These are phyloP conservation scores for Nidularia pulvinata DNA, from an alignment of 768 basidiomycete genomes.

Conservation along the genomic window DNA sequence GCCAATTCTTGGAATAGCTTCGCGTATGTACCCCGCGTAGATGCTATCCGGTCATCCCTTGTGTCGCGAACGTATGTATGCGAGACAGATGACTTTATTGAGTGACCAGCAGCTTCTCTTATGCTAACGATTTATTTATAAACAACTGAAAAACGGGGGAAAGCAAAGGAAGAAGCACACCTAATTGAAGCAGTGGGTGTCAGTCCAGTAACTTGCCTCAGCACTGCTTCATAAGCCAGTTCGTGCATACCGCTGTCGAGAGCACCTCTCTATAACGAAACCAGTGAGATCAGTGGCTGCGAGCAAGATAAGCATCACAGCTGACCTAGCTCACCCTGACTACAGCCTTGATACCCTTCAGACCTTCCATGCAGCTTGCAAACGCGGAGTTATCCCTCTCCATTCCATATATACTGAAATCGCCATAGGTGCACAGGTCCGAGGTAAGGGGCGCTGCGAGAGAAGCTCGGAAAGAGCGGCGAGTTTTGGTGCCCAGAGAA, in stretches of 20 bases:
- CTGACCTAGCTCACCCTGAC: slow-evolving; percentile 74
- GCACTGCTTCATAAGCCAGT: slow-evolving; percentile 79
- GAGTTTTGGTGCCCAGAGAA: slow-evolving; percentile 86
- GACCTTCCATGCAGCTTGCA: slow-evolving; percentile 68
- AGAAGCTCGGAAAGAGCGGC: slow-evolving; percentile 76
- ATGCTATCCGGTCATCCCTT: slow-evolving; percentile 67
- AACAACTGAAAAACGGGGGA: neutral
- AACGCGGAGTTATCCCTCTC: slow-evolving; percentile 82
- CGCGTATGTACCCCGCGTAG: slow-evolving; percentile 60
- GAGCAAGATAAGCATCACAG: slow-evolving; percentile 6
- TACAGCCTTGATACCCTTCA: slow-evolving; percentile 64
- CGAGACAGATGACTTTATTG: slow-evolving; percentile 80
- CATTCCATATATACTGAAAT: slow-evolving; percentile 68
- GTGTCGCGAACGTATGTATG: slow-evolving; percentile 80
- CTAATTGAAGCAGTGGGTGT: slow-evolving; percentile 79
- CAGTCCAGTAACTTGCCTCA: slow-evolving; percentile 75
- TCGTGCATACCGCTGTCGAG: slow-evolving; percentile 60
- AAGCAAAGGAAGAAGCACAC: slow-evolving; percentile 32
- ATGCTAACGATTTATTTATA: slow-evolving; percentile 46
- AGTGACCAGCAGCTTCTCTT: slow-evolving; percentile 79
- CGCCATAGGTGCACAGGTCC: slow-evolving; percentile 66
- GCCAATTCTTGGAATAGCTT: slow-evolving; percentile 73
- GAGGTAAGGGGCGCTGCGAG: slow-evolving; percentile 61
- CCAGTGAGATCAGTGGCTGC: slow-evolving; percentile 12
- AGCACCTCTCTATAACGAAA: slow-evolving; percentile 29